Base-by-base conservation (phyloP, 2,329 filamentous ascomycete genomes). In the Verticillium tricorpus region DNA sequence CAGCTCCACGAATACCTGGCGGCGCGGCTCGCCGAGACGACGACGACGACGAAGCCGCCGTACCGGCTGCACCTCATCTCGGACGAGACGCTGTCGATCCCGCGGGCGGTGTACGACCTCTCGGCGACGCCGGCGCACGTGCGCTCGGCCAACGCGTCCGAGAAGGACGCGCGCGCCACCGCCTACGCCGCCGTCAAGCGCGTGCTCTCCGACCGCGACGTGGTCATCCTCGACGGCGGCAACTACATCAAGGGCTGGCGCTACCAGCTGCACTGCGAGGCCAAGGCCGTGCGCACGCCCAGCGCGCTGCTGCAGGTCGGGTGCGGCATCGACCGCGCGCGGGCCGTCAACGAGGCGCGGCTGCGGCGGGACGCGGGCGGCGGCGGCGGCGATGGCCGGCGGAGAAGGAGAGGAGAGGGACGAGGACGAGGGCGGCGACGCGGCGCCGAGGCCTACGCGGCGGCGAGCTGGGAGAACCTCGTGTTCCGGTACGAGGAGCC, bases 221-320 rank as follows among this genome's bases (percentile, higher is more conserved):
- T 96, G 62, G 90, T 95, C 59, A 85, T 96, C 56, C 85, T 92
- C 17, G 91, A 96, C 72, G 87, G 88, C 1, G 78, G 91, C 63
- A 95, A 95, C 75, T 96, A 95, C 76, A 96, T 96, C 77, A 95
- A 95, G 74, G 92, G 91, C 40, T 95, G 91, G 85, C 83, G 92
- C 57, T 96, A 96, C 73, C 91, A 96, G 79, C 80, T 96, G 25
- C 89, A 89, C 74, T 94, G 91, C 77, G 91, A 95, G 76, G 87
- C 91, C 40, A 95, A 95, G 76, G 91, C 91, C 57, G 78, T 91
- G 60, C 80, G 88, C 65, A 95, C 91, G 3, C 85, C 89, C 3
- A 90, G 85, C 74, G 93, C 89, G 69, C 86, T 95, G 61, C 78
- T 95, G 65, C 86, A 88, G 73, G 78, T 89, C 55, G 86, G 86